Base-by-base conservation (phyloP, 257 asterid genomes). In the Primulina eburnea region DNA sequence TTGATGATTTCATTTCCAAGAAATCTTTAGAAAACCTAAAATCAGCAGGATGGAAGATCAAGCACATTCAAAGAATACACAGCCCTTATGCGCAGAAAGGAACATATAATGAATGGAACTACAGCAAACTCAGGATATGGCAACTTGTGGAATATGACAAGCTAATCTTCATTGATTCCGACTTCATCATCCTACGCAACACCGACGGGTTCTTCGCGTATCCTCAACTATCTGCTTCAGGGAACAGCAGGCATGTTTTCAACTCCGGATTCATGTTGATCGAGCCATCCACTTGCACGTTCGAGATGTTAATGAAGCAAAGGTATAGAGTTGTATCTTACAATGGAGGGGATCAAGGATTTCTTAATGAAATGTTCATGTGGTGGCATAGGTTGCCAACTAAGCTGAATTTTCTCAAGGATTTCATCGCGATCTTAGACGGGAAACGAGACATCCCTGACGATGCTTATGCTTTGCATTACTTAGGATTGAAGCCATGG, bases 291-390 rank as follows among this genome's bases (percentile, higher is more conserved):
- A 84, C 85, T 11, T 92, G 98, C 76, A 90, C 91, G 8, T 92
- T 92, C 79, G 75, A 75, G 14, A 76, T 81, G 89, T 78, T 87
- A 33, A 88, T 90, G 91, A 55, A 77, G 30, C 83, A 76, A 2
- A 73, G 71, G 34, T 66, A 68, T 21, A 84, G 87, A n/a, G 78
- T 92, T 4, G 80, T 86, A 14, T 92, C 98, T 1, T 92, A 92
- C 82, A 92, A 92, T 64, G 98, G 97, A 40, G 98, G 98, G 17
- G 98, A 92, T 12, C 98, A 92, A 70, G 98, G 97, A 0, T 92
- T 86, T 26, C 73, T 92, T 4, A 92, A 92, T 62, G 95, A 92
- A 77, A 67, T 92, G 0, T 92, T 88, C 68, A 95, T 90, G 5
- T 88, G 92, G 91, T 88, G 97, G 98, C 98, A 92, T 70, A 71